phyloP scores from a whole-genome alignment of 192 early-diverging fungal species.

The Phlyctochytrium bullatum region DNA sequence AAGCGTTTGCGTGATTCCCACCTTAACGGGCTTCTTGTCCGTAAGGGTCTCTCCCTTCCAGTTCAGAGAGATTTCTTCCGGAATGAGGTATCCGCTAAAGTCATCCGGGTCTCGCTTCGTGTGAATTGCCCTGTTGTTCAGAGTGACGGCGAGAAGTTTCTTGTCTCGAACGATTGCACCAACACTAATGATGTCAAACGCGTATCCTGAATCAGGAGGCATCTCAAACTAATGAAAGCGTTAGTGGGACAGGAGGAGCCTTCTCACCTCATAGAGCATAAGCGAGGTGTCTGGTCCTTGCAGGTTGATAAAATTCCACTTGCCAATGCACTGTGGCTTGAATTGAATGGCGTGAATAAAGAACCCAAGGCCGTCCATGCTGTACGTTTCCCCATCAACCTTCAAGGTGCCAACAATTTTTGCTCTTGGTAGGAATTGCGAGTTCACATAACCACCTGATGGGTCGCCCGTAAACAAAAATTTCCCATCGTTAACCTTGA shows the following conservation, averaged over 20 bases:
- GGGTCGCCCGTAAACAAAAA: conserved; percentile 59
- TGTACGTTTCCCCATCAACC: conserved; percentile 63
- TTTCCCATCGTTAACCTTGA: conserved; percentile 83
- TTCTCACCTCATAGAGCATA: conserved; percentile 46
- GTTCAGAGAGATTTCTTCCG: conserved; percentile 66
- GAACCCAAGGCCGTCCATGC: conserved; percentile 68
- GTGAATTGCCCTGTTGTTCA: conserved; percentile 69
- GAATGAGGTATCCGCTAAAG: conserved; percentile 84
- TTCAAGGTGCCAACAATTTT: conserved; percentile 69
- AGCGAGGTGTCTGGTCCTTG: conserved; percentile 62
- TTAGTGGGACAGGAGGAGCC: not conserved
- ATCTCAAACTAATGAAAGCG: conserved; percentile 62
- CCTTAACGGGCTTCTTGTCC: conserved; percentile 55
- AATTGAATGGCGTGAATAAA: conserved; percentile 85
- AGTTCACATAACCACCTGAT: conserved; percentile 62
- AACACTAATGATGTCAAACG: conserved; percentile 52
- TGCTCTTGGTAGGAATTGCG: conserved; percentile 82
- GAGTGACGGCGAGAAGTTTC: conserved; percentile 70
- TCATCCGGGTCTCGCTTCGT: conserved; percentile 61
- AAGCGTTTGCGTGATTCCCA: conserved; percentile 63
- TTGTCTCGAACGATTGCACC: conserved; percentile 68
- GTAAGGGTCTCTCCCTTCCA: conserved; percentile 74
- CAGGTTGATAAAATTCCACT: conserved; percentile 87
- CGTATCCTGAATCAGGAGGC: conserved; percentile 57
- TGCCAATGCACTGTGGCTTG: conserved; percentile 79